Base-by-base conservation (phyloP, 495 filamentous ascomycete species). In the Aspergillus funiculosus region DNA sequence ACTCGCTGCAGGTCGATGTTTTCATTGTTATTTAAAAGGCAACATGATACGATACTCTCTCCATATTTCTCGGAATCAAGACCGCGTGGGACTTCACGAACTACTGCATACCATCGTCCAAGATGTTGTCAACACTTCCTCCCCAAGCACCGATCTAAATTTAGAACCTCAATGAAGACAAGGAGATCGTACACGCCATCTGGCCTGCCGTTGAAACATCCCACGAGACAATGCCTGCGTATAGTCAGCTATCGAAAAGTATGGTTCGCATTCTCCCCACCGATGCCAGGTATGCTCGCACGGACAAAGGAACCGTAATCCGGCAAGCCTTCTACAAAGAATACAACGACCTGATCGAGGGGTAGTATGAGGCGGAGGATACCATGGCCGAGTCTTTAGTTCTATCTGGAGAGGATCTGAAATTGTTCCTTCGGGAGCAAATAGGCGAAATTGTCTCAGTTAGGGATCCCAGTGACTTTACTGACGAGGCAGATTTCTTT, bases 241-340 rank as follows among this genome's bases (percentile, higher is more conserved):
- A 77, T 43, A 75, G 74, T 6, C 71, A 73, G 20, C 66, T 75
- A 4, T 74, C 74, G 5, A 72, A 66, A 39, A 74, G 74, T 18
- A 73, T 80, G 48, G 63, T 81, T 22, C 46, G 71, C 9, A 60
- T 67, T 7, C 53, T 80, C 10, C 63, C 72, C 19, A 58, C 67
- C 2, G 65, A 68, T 45, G 54, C 69, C 4, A 51, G 61, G 27
- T 79, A 77, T 43, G 68, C 74, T 5, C 64, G 61, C 8, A 77
- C 74, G 4, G 77, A 81, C 50, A 80, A 81, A 56, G 75, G 69
- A 37, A 75, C 71, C 1, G 70, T 74, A 31, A 81, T 80, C 41
- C 69, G 79, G 9, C 63, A 72, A 24, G 69, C 74, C 27, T 71
- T 77, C 15, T 78, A 82, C 50, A 56, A 58, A 22, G 56, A 60